Base-by-base conservation (phyloP, 176 grass and related monocot species). In the Lolium perenne region DNA sequence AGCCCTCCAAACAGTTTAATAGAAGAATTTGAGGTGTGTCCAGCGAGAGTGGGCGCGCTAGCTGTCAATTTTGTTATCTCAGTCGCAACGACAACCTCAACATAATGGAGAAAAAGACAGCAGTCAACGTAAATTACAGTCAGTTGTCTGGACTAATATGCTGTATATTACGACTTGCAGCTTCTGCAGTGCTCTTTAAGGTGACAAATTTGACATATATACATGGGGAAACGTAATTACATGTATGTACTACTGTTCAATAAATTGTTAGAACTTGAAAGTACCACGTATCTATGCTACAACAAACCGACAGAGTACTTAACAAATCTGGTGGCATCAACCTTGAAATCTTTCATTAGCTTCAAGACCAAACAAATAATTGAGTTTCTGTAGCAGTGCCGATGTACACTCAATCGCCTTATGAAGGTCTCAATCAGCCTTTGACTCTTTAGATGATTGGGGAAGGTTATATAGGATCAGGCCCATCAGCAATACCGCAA, bases 381-480 rank as follows among this genome's bases (percentile, higher is more conserved):
- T 18, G 25, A 67, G 9, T 50, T 66, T 51, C 0, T 8, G 60
- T n/a, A 51, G 23, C 61, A 53, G 25, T 8, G 9, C 9, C 51
- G 26, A 20, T 32, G 62, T 51, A 56, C 64, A 55, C 26, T 41
- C 64, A 40, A 70, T 54, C 20, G 4, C 11, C 20, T 49, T 17
- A 23, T 25, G 21, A 17, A 54, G 48, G 38, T 73, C 47, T 94
- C 79, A 95, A 55, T 93, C 91, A 58, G 74, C 76, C 76, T 91
- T 91, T 10, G 48, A 75, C 72, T 90, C 87, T 80, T 95, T 73
- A 23, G 87, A 74, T 10, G 70, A 79, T 60, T 77, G 82, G 66
- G 95, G 92, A 82, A 93, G 73, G 59, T 90, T 95, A 88, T 97
- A 97, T 7, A 93, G 35, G 85, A 97, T 76, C 73, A 97, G 60